Percentiles rank a stretch among this genome's conserved stretches.
phyloP scores from a whole-genome alignment of 306 rosid species.

The Prinsepia uniflora region DNA sequence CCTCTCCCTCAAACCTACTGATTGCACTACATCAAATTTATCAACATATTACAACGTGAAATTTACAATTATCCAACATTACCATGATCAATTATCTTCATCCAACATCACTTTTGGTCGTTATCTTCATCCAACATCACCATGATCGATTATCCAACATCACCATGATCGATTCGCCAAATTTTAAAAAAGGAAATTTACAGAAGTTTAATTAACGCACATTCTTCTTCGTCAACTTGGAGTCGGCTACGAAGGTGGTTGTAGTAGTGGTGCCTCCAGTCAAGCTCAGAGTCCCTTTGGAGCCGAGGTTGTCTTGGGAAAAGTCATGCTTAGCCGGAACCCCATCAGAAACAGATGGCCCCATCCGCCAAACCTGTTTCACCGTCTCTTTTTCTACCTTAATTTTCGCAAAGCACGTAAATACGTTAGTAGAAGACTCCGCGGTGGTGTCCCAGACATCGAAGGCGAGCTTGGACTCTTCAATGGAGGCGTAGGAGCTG shows the following conservation, averaged over 20 bases:
- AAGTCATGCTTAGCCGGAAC: constrained; percentile 9
- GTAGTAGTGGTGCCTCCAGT: constrained; percentile 19
- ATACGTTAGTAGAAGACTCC: neutral
- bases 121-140: too few relatives aligned
- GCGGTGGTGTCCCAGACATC: constrained; percentile 36
- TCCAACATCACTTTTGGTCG: too few relatives aligned
- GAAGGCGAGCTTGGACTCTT: constrained; percentile 22
- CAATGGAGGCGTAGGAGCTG: neutral
- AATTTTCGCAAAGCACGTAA: constrained; percentile 21
- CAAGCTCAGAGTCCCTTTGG: constrained; percentile 32
- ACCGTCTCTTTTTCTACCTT: constrained; percentile 10
- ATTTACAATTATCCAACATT: too few relatives aligned
- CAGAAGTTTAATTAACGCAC: constrained; percentile 35
- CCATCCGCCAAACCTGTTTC: constrained; percentile 25
- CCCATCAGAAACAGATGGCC: constrained; percentile 1
- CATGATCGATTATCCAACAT: too few relatives aligned
- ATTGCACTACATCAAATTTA: too few relatives aligned
- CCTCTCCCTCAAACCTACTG: too few relatives aligned
- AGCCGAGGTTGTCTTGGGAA: neutral
- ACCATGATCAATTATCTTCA: too few relatives aligned
- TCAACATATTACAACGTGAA: too few relatives aligned
- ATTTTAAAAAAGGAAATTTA: neutral
- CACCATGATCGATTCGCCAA: too few relatives aligned
- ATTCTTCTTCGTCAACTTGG: constrained; percentile 42
- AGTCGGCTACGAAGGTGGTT: constrained; percentile 20